phyloP scores from a whole-genome alignment of 805 yeast species.

The Yarrowia sp. region DNA sequence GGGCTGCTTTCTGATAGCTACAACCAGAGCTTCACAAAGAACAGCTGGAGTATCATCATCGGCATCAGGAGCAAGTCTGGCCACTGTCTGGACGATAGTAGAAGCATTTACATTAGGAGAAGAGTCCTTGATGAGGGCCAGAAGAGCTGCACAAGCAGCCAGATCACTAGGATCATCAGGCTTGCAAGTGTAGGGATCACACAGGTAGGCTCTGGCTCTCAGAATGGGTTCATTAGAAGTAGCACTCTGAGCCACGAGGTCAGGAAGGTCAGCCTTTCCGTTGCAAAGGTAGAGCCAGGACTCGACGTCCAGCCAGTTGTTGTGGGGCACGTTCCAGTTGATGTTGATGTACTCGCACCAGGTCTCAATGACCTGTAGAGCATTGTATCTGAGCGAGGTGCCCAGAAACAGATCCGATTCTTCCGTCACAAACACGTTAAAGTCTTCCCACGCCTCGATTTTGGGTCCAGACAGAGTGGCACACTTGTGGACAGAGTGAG shows the following conservation, averaged over 20 bases:
- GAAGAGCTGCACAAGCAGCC: conserved; percentile 24
- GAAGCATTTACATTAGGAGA: background rate
- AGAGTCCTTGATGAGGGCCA: conserved; percentile 26
- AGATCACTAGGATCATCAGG: background rate
- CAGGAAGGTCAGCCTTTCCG: background rate
- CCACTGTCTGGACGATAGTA: conserved; percentile 41
- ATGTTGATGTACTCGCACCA: conserved; percentile 38
- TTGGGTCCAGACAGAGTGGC: conserved; percentile 12
- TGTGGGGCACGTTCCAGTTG: conserved; percentile 17
- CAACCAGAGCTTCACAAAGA: conserved; percentile 64
- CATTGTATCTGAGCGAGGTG: conserved; percentile 55
- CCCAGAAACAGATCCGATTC: conserved; percentile 66
- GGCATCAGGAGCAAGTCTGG: conserved; percentile 52
- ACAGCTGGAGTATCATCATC: conserved; percentile 79
- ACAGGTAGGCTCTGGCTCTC: conserved; percentile 13
- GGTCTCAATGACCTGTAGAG: conserved; percentile 54
- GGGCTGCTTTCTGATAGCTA: conserved; percentile 50
- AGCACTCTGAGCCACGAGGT: background rate
- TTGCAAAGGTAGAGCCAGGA: conserved; percentile 3
- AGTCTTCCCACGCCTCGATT: conserved; percentile 52
- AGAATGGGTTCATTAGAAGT: background rate
- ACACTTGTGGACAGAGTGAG: background rate
- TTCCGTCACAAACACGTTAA: conserved; percentile 66
- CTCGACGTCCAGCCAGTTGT: conserved; percentile 7
- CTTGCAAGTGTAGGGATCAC: background rate